These are phyloP conservation scores for Pseudocercospora musae DNA, from an alignment of 2,329 filamentous ascomycete genomes.

Conservation along the genomic window DNA sequence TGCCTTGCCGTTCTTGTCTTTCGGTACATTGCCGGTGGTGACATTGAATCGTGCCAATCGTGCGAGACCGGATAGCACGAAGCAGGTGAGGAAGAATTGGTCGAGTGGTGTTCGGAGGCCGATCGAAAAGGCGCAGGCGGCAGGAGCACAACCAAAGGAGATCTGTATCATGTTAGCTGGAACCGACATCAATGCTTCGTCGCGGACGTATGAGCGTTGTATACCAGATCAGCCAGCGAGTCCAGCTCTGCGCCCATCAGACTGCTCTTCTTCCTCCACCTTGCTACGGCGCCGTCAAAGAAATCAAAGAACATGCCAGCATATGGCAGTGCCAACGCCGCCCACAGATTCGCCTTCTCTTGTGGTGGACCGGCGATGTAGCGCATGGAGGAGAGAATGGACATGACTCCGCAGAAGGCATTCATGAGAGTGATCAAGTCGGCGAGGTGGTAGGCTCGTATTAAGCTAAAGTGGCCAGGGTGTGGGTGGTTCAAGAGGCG, in stretches of 20 bases:
- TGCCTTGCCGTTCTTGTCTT: slow-evolving; percentile 87
- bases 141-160: slow-evolving; percentile 90
- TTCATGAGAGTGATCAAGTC: slow-evolving; percentile 82
- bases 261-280: slow-evolving; percentile 95
- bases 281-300: slow-evolving; percentile 92
- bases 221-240: slow-evolving; percentile 88
- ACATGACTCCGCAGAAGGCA: slow-evolving; percentile 88
- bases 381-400: slow-evolving; percentile 88
- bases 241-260: slow-evolving; percentile 98
- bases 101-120: slow-evolving; percentile 82
- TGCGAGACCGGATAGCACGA: slow-evolving; percentile 91
- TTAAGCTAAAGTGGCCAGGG: slow-evolving; percentile 65
- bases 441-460: slow-evolving; percentile 67
- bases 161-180: slow-evolving; percentile 56
- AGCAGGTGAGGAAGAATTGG: slow-evolving; percentile 77
- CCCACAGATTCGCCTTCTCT: slow-evolving; percentile 68
- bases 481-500: slow-evolving; percentile 63
- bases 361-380: slow-evolving; percentile 71
- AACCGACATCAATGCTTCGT: not conserved
- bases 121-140: slow-evolving; percentile 81
- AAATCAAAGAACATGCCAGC: slow-evolving; percentile 97
- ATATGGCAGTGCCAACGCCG: slow-evolving; percentile 81
- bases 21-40: slow-evolving; percentile 82
- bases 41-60: slow-evolving; percentile 97
- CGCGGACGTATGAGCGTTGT: slow-evolving; percentile 27